Conservation (phyloP, 176 grass and related monocot genomes). For the Leersia perrieri region DNA sequence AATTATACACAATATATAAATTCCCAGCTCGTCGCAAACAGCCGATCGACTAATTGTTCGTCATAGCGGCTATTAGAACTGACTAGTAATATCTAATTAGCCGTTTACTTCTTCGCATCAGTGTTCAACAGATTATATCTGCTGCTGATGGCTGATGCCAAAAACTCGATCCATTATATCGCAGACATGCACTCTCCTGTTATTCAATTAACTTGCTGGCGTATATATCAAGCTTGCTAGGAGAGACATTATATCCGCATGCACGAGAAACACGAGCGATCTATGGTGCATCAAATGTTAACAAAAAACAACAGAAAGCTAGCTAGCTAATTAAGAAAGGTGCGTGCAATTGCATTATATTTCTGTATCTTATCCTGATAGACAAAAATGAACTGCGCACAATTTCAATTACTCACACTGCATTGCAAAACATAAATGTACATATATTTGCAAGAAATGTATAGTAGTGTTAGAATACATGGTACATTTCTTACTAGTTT, state of each 20-base stretch:
- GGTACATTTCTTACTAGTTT: not conserved
- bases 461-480: not conserved
- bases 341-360: not conserved
- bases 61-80: not conserved
- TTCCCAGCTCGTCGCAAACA: too few relatives aligned
- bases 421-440: not conserved
- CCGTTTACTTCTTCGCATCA: not conserved
- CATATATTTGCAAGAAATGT: not conserved
- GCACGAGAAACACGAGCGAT: not conserved
- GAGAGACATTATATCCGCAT: not conserved
- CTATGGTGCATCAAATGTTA: not conserved
- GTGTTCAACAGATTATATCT: not conserved
- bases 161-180: not conserved
- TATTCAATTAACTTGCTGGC: not conserved
- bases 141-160: too few relatives aligned
- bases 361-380: not conserved
- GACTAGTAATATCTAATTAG: not conserved
- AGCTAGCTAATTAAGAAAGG: not conserved
- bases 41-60: not conserved
- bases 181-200: not conserved
- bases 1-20: not conserved
- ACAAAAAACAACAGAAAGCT: not conserved
- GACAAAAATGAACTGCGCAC: not conserved
- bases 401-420: not conserved
- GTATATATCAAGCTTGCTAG: too few relatives aligned